Evolutionary conservation across 371 early-diverging fungal species (phyloP).

Genomic region (Batrachochytrium dendrobatidis): DNA sequence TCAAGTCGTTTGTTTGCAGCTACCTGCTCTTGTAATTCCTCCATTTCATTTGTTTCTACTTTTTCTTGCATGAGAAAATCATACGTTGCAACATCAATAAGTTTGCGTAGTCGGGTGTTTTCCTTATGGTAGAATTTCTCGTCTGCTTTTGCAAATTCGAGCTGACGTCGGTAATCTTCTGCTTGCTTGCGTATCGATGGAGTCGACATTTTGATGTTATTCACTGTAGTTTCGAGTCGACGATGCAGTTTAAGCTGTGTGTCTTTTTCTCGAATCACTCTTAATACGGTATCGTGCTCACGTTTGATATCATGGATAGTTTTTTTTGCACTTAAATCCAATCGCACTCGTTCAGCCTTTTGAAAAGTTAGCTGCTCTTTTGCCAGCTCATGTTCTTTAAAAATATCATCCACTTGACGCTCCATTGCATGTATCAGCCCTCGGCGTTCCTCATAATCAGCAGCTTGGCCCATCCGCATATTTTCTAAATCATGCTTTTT

Average conservation of each 20-base stretch:
- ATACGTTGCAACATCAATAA: conserved; percentile 37
- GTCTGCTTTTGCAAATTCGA: conserved; percentile 32
- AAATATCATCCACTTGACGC: conserved; percentile 43
- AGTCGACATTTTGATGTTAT: conserved; percentile 39
- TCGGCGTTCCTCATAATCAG: conserved; percentile 40
- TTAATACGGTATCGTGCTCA: conserved; percentile 44
- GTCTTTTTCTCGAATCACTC: conserved; percentile 46
- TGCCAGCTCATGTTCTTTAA: conserved; percentile 46
- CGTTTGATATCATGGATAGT: conserved; percentile 25
- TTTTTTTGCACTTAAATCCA: conserved; percentile 31
- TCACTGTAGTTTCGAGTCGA: conserved; percentile 41
- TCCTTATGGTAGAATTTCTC: conserved; percentile 21
- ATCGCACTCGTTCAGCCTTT: conserved; percentile 36
- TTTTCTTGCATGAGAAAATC: conserved; percentile 38
- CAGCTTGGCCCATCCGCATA: conserved; percentile 30
- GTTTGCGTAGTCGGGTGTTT: conserved; percentile 27
- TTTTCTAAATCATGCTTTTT: conserved; percentile 40
- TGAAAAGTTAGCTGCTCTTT: conserved; percentile 44
- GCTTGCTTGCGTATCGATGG: conserved; percentile 33
- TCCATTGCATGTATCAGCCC: conserved; percentile 41
- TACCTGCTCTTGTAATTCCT: conserved; percentile 23
- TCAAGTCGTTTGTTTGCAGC: conserved; percentile 32
- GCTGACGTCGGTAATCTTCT: conserved; percentile 26
- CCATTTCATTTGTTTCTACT: conserved; percentile 34
- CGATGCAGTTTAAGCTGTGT: conserved; percentile 38